Base-by-base conservation (phyloP, 2,329 filamentous ascomycete species). In the Ceratocystis alfenasii region DNA sequence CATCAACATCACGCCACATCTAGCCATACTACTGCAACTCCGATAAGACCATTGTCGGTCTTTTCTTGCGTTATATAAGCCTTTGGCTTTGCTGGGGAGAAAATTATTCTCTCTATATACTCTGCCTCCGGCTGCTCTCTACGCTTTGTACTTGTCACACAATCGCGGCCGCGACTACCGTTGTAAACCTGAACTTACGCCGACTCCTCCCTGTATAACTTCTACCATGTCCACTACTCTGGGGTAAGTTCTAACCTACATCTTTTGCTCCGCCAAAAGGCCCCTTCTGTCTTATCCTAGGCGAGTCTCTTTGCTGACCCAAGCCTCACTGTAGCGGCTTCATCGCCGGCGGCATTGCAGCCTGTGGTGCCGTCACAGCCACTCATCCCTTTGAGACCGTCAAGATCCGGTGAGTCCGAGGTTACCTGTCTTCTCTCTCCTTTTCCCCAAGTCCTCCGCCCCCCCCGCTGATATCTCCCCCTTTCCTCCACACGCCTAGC, bases 381-480 rank as follows among this genome's bases (percentile, higher is more conserved):
- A 97, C 94, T 63, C 94, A 99, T 77, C 92, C 92, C 66, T 97
- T 97, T 78, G 94, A 99, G 78, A 97, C 93, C 12, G 91, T 99
- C 75, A 99, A 99, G 83, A 97, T 97, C 74, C 89, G 92, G 88
- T 92, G 80, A 74, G 81, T 70, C 74, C 55, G 17, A n/a, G 60
- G 36, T 12, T 33, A 10, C 57, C 17, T 30, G 36, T 17, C 22
- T 57, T 63, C 57, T 12, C 44, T 59, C 10, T n/a, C 28, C 41
- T 57, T 36, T 20, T 25, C n/a, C 20, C 20, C 50, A 44, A 48
- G 33, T 41, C 46, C 44, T n/a, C 62, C 10, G 33, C 25, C 64
- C 63, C 20, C 28, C 36, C 25, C 17, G 17, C 33, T 63, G 7
- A 25, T 68, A 69, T 57, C 70, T 25, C 50, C 59, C n/a, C 5